phyloP scores from a whole-genome alignment of 768 basidiomycete genomes.

The Glaciozyma antarctica region DNA sequence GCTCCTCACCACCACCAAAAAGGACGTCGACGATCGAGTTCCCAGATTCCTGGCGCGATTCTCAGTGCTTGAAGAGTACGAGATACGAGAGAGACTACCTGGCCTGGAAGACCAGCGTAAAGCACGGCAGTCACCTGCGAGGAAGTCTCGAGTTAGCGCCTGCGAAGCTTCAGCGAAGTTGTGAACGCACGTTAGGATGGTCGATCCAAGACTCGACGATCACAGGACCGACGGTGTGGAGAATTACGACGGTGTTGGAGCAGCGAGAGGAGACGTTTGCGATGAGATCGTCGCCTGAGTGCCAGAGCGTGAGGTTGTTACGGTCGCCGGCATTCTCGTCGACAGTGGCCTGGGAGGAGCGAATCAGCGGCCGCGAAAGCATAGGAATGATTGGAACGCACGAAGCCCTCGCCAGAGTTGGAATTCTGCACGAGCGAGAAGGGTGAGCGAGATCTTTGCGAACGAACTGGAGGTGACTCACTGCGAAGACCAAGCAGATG shows the following conservation, averaged over 20 bases:
- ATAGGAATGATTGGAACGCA: slow-evolving; percentile 44
- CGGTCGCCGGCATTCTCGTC: slow-evolving; percentile 19
- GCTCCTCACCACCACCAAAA: slow-evolving; percentile 44
- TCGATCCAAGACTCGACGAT: slow-evolving; percentile 19
- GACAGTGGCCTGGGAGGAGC: not conserved
- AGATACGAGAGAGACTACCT: slow-evolving; percentile 32
- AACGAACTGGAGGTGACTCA: not conserved
- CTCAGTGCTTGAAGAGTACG: too few relatives aligned
- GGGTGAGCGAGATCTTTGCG: too few relatives aligned
- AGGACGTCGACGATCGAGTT: slow-evolving; percentile 64
- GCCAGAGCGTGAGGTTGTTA: slow-evolving; percentile 19
- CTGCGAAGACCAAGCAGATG: not conserved
- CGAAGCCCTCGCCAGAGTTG: not conserved
- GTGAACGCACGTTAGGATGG: slow-evolving; percentile 3
- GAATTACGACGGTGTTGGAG: slow-evolving; percentile 64
- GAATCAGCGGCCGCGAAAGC: not conserved
- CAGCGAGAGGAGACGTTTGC: slow-evolving; percentile 53
- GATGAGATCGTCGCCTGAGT: slow-evolving; percentile 60
- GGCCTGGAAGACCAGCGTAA: slow-evolving; percentile 14
- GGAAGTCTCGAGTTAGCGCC: not conserved
- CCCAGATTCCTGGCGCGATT: slow-evolving; percentile 47
- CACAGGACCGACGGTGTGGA: slow-evolving; percentile 59
- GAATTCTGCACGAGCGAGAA: not conserved
- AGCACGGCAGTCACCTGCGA: slow-evolving; percentile 20
- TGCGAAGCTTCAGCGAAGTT: not conserved